Evolutionary conservation across 2,329 filamentous ascomycete genomes (phyloP), one percentile per base, ranked within the genome.

Genomic region (Samsoniella hepiali): DNA sequence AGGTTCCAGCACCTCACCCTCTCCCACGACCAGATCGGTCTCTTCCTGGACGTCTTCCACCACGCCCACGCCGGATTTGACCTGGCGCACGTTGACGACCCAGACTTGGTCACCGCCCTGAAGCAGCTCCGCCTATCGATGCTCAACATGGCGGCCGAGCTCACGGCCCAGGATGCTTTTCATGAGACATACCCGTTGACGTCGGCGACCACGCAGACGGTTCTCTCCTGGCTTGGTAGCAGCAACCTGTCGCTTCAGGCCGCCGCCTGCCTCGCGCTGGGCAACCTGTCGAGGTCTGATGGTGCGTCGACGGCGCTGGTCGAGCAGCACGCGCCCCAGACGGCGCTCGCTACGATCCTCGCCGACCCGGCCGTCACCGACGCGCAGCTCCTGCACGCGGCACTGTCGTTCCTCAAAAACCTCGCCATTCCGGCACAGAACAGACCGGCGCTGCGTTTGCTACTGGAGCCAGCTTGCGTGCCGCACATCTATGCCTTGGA

Each of bases 391-490:
- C 76, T 86, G 0, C 85, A 88, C 69, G 79, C 84, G 1, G 75
- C 78, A 2, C 76, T 89, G 22, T 82, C 84, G 8, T 87, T 88
- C 68, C 80, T 88, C 65, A 88, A 87, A 72, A 89, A 89, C 70
- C 81, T 89, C 9, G 83, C 86, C 32, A 84, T 89, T 58, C 84
- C 85, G 0, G 63, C 73, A 0, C 70, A 72, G 32, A 88, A 88
- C 73, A 88, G 87, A 70, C 66, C 77, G 2, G 55, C 74, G 0
- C 76, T 89, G 1, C 81, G 81, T 17, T 72, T 73, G 5, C 73
- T 88, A 2, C 74, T 88, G 3, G 75, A 78, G 6, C 68, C 75
- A 0, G 63, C 68, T 3, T 73, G 80, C 38, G 76, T 88, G 1
- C 84, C 86, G 0, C 78, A 79, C 1, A 76, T 88, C 58, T 86